Percentiles rank a stretch among this genome's conserved stretches.
Conservation (phyloP, 2,329 filamentous ascomycete species). For the Calonectria pseudoreteaudii region DNA sequence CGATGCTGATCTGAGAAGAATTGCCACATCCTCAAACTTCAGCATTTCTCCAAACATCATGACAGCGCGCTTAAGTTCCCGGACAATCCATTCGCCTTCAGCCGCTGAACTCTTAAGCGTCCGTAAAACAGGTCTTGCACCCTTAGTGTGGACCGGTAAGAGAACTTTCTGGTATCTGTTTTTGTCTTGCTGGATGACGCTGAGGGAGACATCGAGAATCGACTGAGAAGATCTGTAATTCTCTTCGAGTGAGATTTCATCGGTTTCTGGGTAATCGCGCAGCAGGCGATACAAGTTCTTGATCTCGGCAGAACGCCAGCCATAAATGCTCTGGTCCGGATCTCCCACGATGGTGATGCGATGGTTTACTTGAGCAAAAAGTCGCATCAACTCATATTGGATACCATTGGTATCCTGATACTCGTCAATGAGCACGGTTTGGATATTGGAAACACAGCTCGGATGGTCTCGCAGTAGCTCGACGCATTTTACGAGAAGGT, state of each 20-base stretch:
- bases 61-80: conserved; percentile 79
- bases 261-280: conserved; percentile 79
- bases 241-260: conserved; percentile 88
- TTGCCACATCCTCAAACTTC: conserved; percentile 81
- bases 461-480: conserved; percentile 81
- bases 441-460: conserved; percentile 86
- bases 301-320: conserved; percentile 93
- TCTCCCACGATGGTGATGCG: conserved; percentile 96
- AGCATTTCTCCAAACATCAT: conserved; percentile 81
- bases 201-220: conserved; percentile 83
- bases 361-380: conserved; percentile 79
- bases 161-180: conserved; percentile 83
- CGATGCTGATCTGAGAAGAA: conserved; percentile 86
- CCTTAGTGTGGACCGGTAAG: conserved; percentile 82
- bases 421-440: conserved; percentile 94
- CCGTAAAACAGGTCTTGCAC: conserved; percentile 84
- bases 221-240: conserved; percentile 93
- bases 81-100: conserved; percentile 90
- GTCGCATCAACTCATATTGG: conserved; percentile 93
- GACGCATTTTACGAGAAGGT: conserved; percentile 85
- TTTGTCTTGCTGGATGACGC: conserved; percentile 91
- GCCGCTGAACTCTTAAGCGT: conserved; percentile 75
- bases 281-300: conserved; percentile 87
- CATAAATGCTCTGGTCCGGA: conserved; percentile 97
- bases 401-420: conserved; percentile 98